Percentiles rank a stretch among this genome's conserved stretches.
These are phyloP conservation scores for Sporothrix phasma DNA, from an alignment of 2,329 filamentous ascomycete genomes.

Conservation along the genomic window DNA sequence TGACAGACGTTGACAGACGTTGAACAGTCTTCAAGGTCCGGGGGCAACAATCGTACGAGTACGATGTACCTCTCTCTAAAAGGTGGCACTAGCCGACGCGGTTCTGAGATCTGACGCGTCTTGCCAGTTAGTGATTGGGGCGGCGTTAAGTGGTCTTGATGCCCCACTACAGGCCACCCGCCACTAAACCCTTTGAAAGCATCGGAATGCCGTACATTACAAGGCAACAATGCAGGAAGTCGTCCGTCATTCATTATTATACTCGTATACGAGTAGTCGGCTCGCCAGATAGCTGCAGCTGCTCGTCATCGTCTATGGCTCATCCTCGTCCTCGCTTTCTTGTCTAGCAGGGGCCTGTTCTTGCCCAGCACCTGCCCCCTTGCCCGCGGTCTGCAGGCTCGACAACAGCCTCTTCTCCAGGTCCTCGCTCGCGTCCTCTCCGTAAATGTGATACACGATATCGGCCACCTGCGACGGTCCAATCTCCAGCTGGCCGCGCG, in stretches of 20 bases:
- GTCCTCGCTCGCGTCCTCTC: conserved; percentile 38
- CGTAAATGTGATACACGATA: conserved; percentile 55
- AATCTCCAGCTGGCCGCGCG: conserved; percentile 76
- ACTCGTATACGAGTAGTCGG: too few species aligned
- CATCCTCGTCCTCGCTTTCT: neutral
- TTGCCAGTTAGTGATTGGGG: conserved; percentile 17
- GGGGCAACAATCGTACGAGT: neutral
- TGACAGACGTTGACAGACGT: neutral
- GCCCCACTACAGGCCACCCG: neutral
- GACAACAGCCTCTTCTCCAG: conserved; percentile 49
- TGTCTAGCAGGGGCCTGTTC: neutral
- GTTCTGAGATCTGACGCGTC: conserved; percentile 22
- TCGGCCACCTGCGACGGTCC: conserved; percentile 65
- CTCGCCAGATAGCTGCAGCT: neutral
- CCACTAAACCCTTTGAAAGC: neutral
- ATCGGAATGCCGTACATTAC: too few species aligned
- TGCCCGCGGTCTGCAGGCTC: conserved; percentile 40
- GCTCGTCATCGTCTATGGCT: neutral
- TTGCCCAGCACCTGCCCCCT: neutral
- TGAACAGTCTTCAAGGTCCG: neutral
- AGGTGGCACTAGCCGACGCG: conserved; percentile 11
- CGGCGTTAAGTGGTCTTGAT: conserved; percentile 21
- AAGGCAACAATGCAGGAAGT: neutral
- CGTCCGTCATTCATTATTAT: too few species aligned
- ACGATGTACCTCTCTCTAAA: too few species aligned